Evolutionary conservation across 2,329 filamentous ascomycete species (phyloP).

Genomic region (Penicillium polonicum): DNA sequence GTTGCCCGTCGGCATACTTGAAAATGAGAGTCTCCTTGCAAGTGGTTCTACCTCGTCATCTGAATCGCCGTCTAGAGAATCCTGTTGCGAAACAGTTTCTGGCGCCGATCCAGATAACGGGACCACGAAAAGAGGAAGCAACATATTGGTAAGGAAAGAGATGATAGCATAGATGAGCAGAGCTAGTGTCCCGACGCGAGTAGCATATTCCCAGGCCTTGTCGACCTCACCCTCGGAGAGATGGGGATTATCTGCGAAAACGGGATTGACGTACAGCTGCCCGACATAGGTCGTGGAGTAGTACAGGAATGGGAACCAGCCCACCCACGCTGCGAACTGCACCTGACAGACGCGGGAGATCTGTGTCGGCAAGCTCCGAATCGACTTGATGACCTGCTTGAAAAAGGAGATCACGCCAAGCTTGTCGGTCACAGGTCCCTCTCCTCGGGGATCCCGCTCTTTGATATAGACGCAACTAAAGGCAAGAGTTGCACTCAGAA

Average conservation of each 20-base stretch:
- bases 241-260: constrained; percentile 71
- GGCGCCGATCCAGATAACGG: constrained; percentile 62
- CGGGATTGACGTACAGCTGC: constrained; percentile 86
- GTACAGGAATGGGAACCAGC: constrained; percentile 93
- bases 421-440: constrained; percentile 60
- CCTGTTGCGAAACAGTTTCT: constrained; percentile 1
- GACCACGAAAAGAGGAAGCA: constrained; percentile 81
- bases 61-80: constrained; percentile 3
- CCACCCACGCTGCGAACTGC: constrained; percentile 86
- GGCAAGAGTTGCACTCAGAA: constrained; percentile 66
- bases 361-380: constrained; percentile 75
- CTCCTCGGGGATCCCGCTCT: constrained; percentile 77
- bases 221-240: constrained; percentile 76
- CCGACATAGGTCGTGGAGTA: constrained; percentile 94
- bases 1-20: constrained; percentile 32
- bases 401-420: constrained; percentile 77
- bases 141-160: constrained; percentile 75
- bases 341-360: constrained; percentile 78
- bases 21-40: constrained; percentile 33
- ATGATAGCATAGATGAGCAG: constrained; percentile 84
- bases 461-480: constrained; percentile 68
- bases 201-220: constrained; percentile 76
- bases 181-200: constrained; percentile 83
- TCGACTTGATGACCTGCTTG: constrained; percentile 70
- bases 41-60: constrained; percentile 22